Base-by-base conservation (phyloP, 108 stramenopile species). In the Licmophora abbreviata region DNA sequence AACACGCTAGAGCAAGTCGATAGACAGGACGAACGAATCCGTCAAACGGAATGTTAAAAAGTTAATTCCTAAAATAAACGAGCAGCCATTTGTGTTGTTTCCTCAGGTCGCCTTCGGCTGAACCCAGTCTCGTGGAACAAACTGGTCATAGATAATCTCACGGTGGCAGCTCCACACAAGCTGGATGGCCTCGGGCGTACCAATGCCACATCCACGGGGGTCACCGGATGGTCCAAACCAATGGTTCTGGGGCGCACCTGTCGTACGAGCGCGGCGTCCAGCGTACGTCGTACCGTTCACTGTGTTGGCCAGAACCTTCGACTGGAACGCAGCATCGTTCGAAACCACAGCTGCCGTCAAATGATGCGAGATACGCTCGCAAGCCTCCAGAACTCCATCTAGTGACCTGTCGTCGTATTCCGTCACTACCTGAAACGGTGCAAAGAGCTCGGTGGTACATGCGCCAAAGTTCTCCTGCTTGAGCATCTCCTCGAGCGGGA, bases 201-300 rank as follows among this genome's bases (percentile, higher is more conserved):
- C 95, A 52, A 98, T 97, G 29, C 92, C 92, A 10, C 89, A 87
- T 10, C 83, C 88, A 8, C 88, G 60, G 4, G 90, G 88, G 61
- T 93, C 92, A 6, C 95, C 92, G 5, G 84, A 81, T 18, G 94
- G 77, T 52, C 97, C 97, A 61, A 98, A 98, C 97, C 97, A 98
- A 70, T 98, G 97, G 69, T 98, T 98, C 58, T 95, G 93, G n/a
- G 97, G 97, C 1, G 97, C 97, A 26, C 95, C 96, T 6, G 97
- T 98, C 2, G 97, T 98, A 24, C 97, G 74, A 10, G 95, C 97
- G n/a, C 97, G 80, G 22, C 85, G 79, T 27, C 97, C 97, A 18
- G 73, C 73, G 63, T 98, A 98, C 14, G 95, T 97, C 7, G 97
- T 98, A 27, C 97, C 97, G 63, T 98, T 98, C 22, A 98, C 95